phyloP scores from a whole-genome alignment of 345 rosid genomes.

The Salix udensis region DNA sequence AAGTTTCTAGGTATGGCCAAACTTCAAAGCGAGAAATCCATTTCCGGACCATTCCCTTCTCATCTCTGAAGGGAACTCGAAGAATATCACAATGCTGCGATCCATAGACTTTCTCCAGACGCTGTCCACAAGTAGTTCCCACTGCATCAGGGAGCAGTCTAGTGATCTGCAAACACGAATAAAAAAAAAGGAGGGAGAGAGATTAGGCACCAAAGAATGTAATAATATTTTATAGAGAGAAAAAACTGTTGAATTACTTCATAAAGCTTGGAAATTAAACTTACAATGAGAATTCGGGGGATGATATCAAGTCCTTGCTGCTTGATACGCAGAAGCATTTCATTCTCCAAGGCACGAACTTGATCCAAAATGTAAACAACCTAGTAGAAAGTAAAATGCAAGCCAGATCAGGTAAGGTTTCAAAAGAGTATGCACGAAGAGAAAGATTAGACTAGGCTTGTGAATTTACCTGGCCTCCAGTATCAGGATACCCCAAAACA shows the following conservation, averaged over 20 bases:
- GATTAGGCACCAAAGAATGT: conserved; percentile 10
- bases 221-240: not conserved
- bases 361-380: conserved; percentile 96
- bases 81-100: conserved; percentile 76
- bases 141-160: conserved; percentile 88
- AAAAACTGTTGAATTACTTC: not conserved
- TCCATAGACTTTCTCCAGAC: conserved; percentile 78
- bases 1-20: conserved; percentile 92
- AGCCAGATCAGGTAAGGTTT: not conserved
- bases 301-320: conserved; percentile 84
- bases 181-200: not conserved
- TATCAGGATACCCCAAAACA: conserved; percentile 94
- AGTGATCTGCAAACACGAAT: conserved; percentile 53
- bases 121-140: conserved; percentile 91
- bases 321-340: conserved; percentile 87
- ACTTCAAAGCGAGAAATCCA: conserved; percentile 98
- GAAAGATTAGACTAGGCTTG: conserved; percentile 1
- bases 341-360: conserved; percentile 89
- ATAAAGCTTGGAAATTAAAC: conserved; percentile 12
- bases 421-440: not conserved
- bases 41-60: conserved; percentile 68
- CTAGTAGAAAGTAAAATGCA: conserved; percentile 22
- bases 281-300: conserved; percentile 82
- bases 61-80: conserved; percentile 78
- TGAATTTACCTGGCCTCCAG: conserved; percentile 83